phyloP scores from a whole-genome alignment of 306 rosid species.

The Gleditsia sinensis region DNA sequence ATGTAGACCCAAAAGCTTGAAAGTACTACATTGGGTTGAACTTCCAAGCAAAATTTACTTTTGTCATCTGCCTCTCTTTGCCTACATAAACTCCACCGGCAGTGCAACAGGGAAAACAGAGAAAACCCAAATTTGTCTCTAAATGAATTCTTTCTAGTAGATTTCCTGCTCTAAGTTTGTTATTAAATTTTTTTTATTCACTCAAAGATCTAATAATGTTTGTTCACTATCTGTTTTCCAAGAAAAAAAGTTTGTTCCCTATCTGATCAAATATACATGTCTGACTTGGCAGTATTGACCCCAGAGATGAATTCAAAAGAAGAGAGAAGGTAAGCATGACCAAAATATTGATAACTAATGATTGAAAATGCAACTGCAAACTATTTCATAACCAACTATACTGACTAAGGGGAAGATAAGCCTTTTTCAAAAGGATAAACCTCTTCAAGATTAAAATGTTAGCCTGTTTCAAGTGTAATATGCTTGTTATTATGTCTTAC shows the following conservation, averaged over 20 bases:
- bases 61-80: neutral
- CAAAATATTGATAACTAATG: neutral
- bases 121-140: neutral
- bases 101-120: neutral
- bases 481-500: neutral
- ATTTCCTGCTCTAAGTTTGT: neutral
- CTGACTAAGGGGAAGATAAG: neutral
- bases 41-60: neutral
- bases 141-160: neutral
- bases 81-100: neutral
- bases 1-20: neutral
- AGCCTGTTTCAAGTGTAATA: neutral
- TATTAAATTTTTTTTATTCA: neutral
- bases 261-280: neutral
- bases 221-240: conserved; percentile 9
- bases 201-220: neutral
- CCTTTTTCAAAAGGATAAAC: neutral
- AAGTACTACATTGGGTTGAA: neutral
- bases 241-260: conserved; percentile 1
- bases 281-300: no score
- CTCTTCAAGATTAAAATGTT: neutral
- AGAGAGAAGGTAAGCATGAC: neutral
- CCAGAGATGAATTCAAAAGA: no score
- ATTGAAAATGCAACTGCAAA: neutral
- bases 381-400: neutral